Evolutionary conservation across 495 filamentous ascomycete genomes (phyloP), one percentile per base, ranked within the genome.

Genomic region (Delitschia confertaspora): DNA sequence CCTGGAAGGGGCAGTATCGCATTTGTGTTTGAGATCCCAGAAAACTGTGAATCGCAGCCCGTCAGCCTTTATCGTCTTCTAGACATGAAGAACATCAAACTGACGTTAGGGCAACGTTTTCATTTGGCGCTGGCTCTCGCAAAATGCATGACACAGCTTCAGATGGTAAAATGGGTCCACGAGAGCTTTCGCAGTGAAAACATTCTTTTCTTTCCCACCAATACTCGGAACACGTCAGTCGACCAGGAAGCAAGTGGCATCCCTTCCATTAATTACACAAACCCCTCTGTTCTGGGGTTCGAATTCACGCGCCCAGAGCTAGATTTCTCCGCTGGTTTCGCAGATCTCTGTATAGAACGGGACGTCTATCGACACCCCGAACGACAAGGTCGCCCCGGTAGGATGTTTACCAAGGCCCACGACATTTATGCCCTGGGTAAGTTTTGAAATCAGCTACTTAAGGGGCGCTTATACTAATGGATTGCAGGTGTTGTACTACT

Each of bases 131-230:
- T 51, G 19, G 31, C 39, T 14, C 44, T 61, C 17, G 45, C 60
- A 3, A 32, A 34, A 27, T 55, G 52, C 22, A 35, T 62, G 11
- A 40, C 49, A 6, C 53, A 62, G 17, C 32, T 60, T 4, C 60
- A 65, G 18, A 49, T 63, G 16, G 47, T 65, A 3, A 42, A 52
- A 19, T 63, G 56, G 63, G 60, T 65, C 1, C 64, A 66, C 38
- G 53, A 65, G 43, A 55, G 50, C 38, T 61, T 66, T 20, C 53
- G 51, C 10, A 61, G 59, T 38, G 45, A 62, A 5, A 61, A 63
- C 29, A 45, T 66, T 20, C 33, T 59, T n/a, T 54, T 65, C 35
- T 61, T 64, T 46, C 63, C 57, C 1, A 20, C 1, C 49, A 23
- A 2, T n/a, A 9, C 31, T 11, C 6, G 14, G 20, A n/a, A n/a